A percentile compares a stretch with the other conserved stretches of the same genome.
These are phyloP conservation scores for Hyphopichia homilentoma DNA, from an alignment of 805 yeast genomes.

Conservation along the genomic window DNA sequence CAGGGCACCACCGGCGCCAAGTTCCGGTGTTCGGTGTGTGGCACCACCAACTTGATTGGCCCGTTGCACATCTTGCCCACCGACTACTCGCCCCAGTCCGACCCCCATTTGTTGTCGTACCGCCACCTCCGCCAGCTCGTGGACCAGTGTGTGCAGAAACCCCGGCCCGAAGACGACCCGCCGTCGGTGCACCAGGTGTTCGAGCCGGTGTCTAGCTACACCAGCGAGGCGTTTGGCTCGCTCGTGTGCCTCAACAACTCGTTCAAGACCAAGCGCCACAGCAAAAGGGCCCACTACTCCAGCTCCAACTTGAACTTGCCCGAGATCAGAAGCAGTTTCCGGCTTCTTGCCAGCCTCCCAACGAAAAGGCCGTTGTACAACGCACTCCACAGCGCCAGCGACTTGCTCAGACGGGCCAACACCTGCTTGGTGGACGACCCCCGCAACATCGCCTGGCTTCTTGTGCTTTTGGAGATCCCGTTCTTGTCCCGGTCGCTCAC, in stretches of 20 bases:
- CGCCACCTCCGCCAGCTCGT: constrained; percentile 27
- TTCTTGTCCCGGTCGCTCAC: constrained; percentile 47
- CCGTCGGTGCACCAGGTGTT: constrained; percentile 32
- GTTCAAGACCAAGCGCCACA: constrained; percentile 35
- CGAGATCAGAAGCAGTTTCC: constrained; percentile 46
- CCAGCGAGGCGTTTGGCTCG: constrained; percentile 47
- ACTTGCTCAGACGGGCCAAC: constrained; percentile 45
- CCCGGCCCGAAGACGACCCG: constrained; percentile 13
- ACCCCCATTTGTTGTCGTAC: constrained; percentile 25
- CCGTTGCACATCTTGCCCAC: background rate
- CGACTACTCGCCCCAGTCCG: background rate
- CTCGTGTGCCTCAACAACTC: constrained; percentile 49
- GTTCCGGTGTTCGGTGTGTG: constrained; percentile 63
- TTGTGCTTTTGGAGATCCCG: constrained; percentile 70
- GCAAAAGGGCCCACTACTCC: constrained; percentile 35
- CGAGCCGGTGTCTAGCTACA: constrained; percentile 47
- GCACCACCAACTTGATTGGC: constrained; percentile 36
- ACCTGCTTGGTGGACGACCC: constrained; percentile 28
- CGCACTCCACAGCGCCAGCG: constrained; percentile 49
- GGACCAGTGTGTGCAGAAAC: constrained; percentile 20
- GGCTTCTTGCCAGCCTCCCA: constrained; percentile 47
- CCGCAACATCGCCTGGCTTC: constrained; percentile 50
- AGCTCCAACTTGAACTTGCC: constrained; percentile 47
- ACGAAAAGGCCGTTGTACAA: constrained; percentile 57
- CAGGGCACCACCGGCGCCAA: constrained; percentile 25